phyloP scores from a whole-genome alignment of 1,139 yeast genomes.

The Geotrichum restrictum region DNA sequence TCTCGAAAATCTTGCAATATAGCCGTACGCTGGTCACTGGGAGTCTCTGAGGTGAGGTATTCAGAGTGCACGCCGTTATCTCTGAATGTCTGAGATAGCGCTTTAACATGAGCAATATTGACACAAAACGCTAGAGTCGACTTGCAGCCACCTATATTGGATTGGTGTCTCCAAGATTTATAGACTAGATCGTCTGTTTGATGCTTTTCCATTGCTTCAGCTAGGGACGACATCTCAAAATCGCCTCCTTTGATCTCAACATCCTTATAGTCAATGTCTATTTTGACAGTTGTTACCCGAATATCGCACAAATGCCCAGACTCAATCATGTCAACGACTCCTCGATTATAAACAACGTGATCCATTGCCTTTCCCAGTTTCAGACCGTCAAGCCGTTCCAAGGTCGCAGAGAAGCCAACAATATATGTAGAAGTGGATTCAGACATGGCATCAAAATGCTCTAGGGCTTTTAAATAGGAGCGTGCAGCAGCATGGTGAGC shows the following conservation, averaged over 20 bases:
- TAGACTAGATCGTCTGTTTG: conserved; percentile 55
- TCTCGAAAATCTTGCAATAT: conserved; percentile 56
- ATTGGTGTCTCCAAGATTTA: conserved; percentile 52
- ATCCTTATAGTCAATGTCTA: conserved; percentile 39
- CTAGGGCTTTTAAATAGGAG: conserved; percentile 57
- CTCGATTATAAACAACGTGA: conserved; percentile 68
- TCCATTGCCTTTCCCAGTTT: conserved; percentile 62
- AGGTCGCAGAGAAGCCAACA: conserved; percentile 86
- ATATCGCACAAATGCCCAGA: conserved; percentile 70
- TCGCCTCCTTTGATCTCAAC: conserved; percentile 46
- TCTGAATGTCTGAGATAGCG: conserved; percentile 54
- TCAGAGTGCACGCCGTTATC: conserved; percentile 64
- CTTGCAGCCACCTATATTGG: conserved; percentile 38
- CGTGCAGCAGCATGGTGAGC: conserved; percentile 88
- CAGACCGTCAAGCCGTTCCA: conserved; percentile 61
- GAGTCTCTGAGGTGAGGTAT: conserved; percentile 67
- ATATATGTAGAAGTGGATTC: conserved; percentile 49
- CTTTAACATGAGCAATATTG: conserved; percentile 61
- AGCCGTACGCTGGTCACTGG: conserved; percentile 48
- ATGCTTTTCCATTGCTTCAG: conserved; percentile 53
- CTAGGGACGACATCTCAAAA: conserved; percentile 50
- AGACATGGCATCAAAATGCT: conserved; percentile 51
- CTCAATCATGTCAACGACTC: conserved; percentile 61
- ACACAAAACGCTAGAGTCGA: conserved; percentile 78
- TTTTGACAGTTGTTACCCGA: conserved; percentile 55